Percentiles rank a stretch among this genome's conserved stretches.
Evolutionary conservation across 495 filamentous ascomycete genomes (phyloP).

Genomic region (Aspergillus haitiensis): DNA sequence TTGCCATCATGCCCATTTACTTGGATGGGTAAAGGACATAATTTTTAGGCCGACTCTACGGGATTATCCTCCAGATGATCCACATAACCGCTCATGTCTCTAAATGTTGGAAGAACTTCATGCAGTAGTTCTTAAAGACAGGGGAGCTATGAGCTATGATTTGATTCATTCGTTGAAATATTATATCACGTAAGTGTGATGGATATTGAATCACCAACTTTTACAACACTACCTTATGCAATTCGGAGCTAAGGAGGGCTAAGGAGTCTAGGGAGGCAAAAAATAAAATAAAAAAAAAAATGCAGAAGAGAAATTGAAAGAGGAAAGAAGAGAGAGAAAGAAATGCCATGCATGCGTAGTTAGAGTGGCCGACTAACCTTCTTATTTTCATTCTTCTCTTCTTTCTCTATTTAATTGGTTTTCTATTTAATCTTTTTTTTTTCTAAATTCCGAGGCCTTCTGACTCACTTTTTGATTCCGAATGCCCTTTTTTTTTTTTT

Average conservation of each 20-base stretch:
- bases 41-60: slow-evolving; percentile 23
- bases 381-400: slow-evolving; percentile 17
- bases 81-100: slow-evolving; percentile 36
- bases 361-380: slow-evolving; percentile 17
- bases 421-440: slow-evolving; percentile 17
- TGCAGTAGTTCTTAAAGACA: slow-evolving; percentile 9
- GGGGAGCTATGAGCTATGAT: slow-evolving; percentile 11
- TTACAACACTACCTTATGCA: slow-evolving; percentile 14
- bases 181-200: slow-evolving; percentile 22
- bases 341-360: slow-evolving; percentile 24
- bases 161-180: slow-evolving; percentile 22
- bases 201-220: slow-evolving; percentile 31
- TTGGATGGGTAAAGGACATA: slow-evolving; percentile 16
- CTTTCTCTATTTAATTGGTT: slow-evolving; percentile 6
- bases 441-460: slow-evolving; percentile 14
- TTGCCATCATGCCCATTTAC: slow-evolving; percentile 18
- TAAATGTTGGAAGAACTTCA: slow-evolving; percentile 28
- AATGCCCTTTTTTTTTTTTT: slow-evolving; percentile 16
- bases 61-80: slow-evolving; percentile 29
- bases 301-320: not conserved
- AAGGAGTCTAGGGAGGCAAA: slow-evolving; percentile 9
- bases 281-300: slow-evolving; percentile 17
- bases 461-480: slow-evolving; percentile 10
- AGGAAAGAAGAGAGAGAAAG: not conserved
- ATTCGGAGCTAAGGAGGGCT: slow-evolving; percentile 12